phyloP scores from a whole-genome alignment of 352 stramenopile genomes.

The Discostella stelligera region DNA sequence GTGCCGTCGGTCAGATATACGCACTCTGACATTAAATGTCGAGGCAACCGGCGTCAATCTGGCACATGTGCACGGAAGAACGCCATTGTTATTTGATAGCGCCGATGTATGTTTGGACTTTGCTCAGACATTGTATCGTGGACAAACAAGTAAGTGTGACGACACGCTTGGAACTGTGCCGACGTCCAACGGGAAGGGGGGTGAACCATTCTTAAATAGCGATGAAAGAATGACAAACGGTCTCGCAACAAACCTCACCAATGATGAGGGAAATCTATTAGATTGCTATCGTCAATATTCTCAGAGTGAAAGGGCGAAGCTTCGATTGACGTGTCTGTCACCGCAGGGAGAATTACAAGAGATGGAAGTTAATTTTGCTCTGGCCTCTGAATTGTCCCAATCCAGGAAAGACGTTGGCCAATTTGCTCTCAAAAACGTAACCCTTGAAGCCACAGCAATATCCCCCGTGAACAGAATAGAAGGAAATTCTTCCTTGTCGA shows the following conservation, averaged over 20 bases:
- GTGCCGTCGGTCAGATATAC: slow-evolving; percentile 50
- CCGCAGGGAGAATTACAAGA: slow-evolving; percentile 37
- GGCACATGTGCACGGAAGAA: slow-evolving; percentile 39
- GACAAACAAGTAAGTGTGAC: not conserved
- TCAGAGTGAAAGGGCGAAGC: slow-evolving; percentile 38
- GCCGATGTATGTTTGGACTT: slow-evolving; percentile 69
- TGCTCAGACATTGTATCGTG: slow-evolving; percentile 64
- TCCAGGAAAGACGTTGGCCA: not conserved
- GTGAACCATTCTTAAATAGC: not conserved
- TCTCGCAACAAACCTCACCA: slow-evolving; percentile 36
- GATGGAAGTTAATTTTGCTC: slow-evolving; percentile 28
- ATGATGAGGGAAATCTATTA: slow-evolving; percentile 66
- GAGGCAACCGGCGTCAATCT: slow-evolving; percentile 59
- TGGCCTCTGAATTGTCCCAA: slow-evolving; percentile 13
- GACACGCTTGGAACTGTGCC: not conserved
- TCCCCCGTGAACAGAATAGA: not conserved
- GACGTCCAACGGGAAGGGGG: not conserved
- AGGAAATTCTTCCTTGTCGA: slow-evolving; percentile 7
- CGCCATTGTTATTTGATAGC: slow-evolving; percentile 60
- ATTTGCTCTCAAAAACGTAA: not conserved
- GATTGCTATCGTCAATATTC: slow-evolving; percentile 61
- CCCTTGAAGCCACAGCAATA: slow-evolving; percentile 39
- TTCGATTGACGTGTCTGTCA: slow-evolving; percentile 38
- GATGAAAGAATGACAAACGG: not conserved
- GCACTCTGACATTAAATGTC: slow-evolving; percentile 67